Percentiles rank a stretch among this genome's conserved stretches.
Evolutionary conservation across 345 rosid genomes (phyloP).

Genomic region (Hibiscus mutabilis): DNA sequence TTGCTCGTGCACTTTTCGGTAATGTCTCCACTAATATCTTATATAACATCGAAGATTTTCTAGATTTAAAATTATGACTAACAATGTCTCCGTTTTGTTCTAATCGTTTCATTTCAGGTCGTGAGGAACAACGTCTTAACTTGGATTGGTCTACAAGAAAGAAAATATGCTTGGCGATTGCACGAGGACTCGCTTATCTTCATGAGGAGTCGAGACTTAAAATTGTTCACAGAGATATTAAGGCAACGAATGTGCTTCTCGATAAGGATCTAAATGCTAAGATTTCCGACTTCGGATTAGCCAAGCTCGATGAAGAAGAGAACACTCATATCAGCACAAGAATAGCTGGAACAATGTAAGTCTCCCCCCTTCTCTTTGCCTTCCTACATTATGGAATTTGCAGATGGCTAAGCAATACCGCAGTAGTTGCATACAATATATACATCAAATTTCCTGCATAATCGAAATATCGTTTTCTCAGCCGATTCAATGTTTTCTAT

Average conservation of each 20-base stretch:
- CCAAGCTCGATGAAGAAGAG: conserved; percentile 70
- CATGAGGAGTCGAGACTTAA: conserved; percentile 70
- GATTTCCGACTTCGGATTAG: conserved; percentile 69
- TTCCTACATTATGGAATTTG: background rate
- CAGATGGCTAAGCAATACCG: background rate
- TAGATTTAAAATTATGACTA: background rate
- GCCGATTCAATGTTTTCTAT: background rate
- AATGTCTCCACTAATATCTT: conserved; percentile 5
- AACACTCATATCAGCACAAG: conserved; percentile 68
- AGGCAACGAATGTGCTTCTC: conserved; percentile 66
- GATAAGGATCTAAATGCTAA: conserved; percentile 54
- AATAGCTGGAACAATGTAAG: conserved; percentile 68
- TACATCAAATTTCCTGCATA: background rate
- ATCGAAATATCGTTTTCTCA: background rate
- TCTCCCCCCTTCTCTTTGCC: background rate
- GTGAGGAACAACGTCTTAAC: conserved; percentile 31
- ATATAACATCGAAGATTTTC: background rate
- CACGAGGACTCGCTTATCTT: conserved; percentile 50
- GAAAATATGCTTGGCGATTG: conserved; percentile 44
- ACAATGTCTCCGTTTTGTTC: background rate
- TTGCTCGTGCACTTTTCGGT: conserved; percentile 65
- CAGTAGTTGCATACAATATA: background rate
- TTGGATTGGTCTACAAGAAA: conserved; percentile 56
- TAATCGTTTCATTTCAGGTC: conserved; percentile 20
- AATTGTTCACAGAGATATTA: conserved; percentile 69